Base-by-base conservation (phyloP, 441 rosid genomes). In the Manihot esculenta region DNA sequence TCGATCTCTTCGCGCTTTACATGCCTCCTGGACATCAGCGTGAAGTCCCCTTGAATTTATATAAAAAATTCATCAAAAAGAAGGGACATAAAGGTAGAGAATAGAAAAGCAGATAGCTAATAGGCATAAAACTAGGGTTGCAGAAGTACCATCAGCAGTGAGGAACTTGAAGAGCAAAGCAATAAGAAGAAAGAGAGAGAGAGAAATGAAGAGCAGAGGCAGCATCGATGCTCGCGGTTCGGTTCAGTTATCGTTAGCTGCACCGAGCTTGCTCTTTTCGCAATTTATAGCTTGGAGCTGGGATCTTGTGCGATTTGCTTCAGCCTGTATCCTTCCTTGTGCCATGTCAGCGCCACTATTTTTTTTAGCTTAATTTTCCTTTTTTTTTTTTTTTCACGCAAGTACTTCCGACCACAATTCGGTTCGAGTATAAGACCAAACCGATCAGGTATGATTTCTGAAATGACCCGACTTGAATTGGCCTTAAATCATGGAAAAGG, bases 1-100 rank as follows among this genome's bases (percentile, higher is more conserved):
- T 91, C 87, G 42, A 93, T 84, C 70, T 85, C 92, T 70, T 88
- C 91, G 9, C 81, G 84, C 74, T 89, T 93, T 21, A 78, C 94
- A 73, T 81, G 89, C 76, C 61, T 84, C 84, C 86, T 93, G 7
- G 92, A 87, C 73, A 72, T 78, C 74, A 93, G 77, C 0, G 97
- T 88, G 70, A 88, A 83, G 77, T 93, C 97, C 1, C 96, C 97
- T 91, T 54, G 44, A 79, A 72, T 60, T n/a, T 30, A 65, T 27
- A 66, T 68, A 14, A 35, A 45, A 68, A 51, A 1, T 23, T 5
- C 21, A 44, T 5, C 13, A 72, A 66, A 33, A 30, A 26, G 7
- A 10, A 73, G 33, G 2, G 21, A 42, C 10, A 54, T 9, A 26
- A 24, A 54, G 38, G 14, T 12, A 64, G 53, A 33, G 6, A 38